Percentiles rank a stretch among this genome's conserved stretches.
These are phyloP conservation scores for Pachyrhizus erosus DNA, from an alignment of 306 rosid genomes.

Conservation along the genomic window DNA sequence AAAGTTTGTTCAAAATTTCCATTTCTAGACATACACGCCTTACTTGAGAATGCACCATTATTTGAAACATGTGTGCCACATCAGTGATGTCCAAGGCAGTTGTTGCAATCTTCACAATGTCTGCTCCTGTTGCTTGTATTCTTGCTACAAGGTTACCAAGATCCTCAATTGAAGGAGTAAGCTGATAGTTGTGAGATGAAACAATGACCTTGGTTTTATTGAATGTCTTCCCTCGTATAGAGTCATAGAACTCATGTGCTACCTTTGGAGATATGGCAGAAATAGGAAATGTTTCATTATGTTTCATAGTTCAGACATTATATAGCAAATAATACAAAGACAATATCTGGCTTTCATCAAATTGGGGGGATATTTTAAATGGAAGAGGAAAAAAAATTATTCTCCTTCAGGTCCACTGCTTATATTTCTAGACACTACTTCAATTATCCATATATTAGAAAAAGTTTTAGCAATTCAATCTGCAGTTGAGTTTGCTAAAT, in stretches of 20 bases:
- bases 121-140: slow-evolving; percentile 93
- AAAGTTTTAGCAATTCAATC: slow-evolving; percentile 32
- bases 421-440: slow-evolving; percentile 31
- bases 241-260: slow-evolving; percentile 74
- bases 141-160: slow-evolving; percentile 87
- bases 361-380: background rate
- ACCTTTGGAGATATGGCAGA: slow-evolving; percentile 62
- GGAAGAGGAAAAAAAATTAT: background rate
- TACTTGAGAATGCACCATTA: slow-evolving; percentile 88
- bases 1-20: slow-evolving; percentile 11
- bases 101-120: slow-evolving; percentile 92
- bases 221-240: slow-evolving; percentile 66
- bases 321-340: slow-evolving; percentile 30
- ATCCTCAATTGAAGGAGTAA: slow-evolving; percentile 87
- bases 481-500: background rate
- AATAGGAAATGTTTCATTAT: slow-evolving; percentile 38
- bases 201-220: slow-evolving; percentile 75
- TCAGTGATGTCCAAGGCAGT: slow-evolving; percentile 89
- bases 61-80: slow-evolving; percentile 77
- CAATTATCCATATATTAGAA: slow-evolving; percentile 17
- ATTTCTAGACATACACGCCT: slow-evolving; percentile 45
- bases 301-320: slow-evolving; percentile 35
- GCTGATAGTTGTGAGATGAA: slow-evolving; percentile 90
- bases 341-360: slow-evolving; percentile 19
- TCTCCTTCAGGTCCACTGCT: slow-evolving; percentile 12